These are phyloP conservation scores for Suhomyces atakaporum DNA, from an alignment of 1,139 yeast species.

Conservation along the genomic window DNA sequence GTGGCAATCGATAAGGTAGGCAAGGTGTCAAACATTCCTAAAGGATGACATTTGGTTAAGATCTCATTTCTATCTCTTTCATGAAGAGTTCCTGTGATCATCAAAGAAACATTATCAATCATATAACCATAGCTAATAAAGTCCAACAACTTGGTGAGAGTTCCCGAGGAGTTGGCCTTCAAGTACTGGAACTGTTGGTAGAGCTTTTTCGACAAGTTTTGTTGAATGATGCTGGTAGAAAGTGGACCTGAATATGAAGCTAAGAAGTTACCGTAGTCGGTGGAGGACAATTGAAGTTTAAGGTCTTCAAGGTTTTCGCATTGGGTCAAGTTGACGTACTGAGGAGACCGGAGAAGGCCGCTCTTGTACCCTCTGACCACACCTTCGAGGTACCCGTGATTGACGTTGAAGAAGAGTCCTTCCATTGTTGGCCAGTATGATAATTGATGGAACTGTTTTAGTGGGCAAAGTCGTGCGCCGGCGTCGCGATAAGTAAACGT, in stretches of 20 bases:
- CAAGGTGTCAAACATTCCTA: constrained; percentile 97
- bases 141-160: constrained; percentile 79
- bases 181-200: constrained; percentile 85
- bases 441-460: constrained; percentile 4
- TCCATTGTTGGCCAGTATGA: constrained; percentile 69
- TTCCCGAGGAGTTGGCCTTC: constrained; percentile 80
- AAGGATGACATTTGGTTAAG: constrained; percentile 87
- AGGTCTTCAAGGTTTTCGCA: constrained; percentile 94
- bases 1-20: constrained; percentile 95
- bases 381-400: constrained; percentile 90
- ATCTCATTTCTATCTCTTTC: constrained; percentile 89
- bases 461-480: constrained; percentile 8
- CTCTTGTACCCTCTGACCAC: constrained; percentile 91
- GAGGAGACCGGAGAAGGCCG: constrained; percentile 74
- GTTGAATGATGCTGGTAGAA: constrained; percentile 81
- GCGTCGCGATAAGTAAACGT: background rate
- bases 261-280: constrained; percentile 92
- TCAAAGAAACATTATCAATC: constrained; percentile 95
- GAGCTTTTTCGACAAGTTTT: constrained; percentile 70
- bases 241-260: constrained; percentile 80
- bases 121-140: constrained; percentile 93
- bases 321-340: constrained; percentile 89
- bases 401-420: constrained; percentile 83
- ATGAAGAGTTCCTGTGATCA: constrained; percentile 96
- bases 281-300: constrained; percentile 88